These are phyloP conservation scores for Umbelopsis sp. DNA, from an alignment of 192 early-diverging fungal species.

Conservation along the genomic window DNA sequence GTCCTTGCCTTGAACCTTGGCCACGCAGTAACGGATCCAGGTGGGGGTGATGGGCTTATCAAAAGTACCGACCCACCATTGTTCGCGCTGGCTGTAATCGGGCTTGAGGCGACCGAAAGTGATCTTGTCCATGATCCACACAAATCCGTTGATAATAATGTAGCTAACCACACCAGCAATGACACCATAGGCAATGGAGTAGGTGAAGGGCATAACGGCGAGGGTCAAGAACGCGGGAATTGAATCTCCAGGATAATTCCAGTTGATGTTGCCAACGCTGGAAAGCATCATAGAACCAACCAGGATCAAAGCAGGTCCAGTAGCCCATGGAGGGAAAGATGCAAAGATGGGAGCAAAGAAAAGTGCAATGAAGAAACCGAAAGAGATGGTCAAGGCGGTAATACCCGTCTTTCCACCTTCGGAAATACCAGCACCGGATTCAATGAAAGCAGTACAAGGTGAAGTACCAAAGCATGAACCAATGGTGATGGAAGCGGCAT, in stretches of 20 bases:
- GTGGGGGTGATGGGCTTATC: slow-evolving; percentile 25
- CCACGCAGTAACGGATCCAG: slow-evolving; percentile 34
- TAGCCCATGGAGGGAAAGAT: slow-evolving; percentile 83
- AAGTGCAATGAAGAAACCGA: slow-evolving; percentile 76
- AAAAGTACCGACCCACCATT: slow-evolving; percentile 39
- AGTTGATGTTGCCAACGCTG: slow-evolving; percentile 73
- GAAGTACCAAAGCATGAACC: slow-evolving; percentile 75
- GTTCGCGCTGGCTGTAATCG: slow-evolving; percentile 35
- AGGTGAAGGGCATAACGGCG: slow-evolving; percentile 78
- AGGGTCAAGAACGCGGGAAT: slow-evolving; percentile 81
- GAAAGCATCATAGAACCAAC: slow-evolving; percentile 83
- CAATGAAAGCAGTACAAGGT: slow-evolving; percentile 79
- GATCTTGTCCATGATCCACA: slow-evolving; percentile 57
- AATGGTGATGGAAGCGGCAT: slow-evolving; percentile 67
- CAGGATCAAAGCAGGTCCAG: slow-evolving; percentile 78
- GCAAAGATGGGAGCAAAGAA: slow-evolving; percentile 89
- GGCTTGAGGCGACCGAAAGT: slow-evolving; percentile 57
- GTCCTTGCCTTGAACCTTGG: slow-evolving; percentile 28
- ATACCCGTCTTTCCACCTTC: slow-evolving; percentile 82
- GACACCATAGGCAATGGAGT: slow-evolving; percentile 82
- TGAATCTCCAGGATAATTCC: slow-evolving; percentile 75
- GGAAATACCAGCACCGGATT: slow-evolving; percentile 82
- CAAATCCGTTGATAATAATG: slow-evolving; percentile 68
- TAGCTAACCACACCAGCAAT: slow-evolving; percentile 74
- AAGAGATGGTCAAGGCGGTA: slow-evolving; percentile 64